Evolutionary conservation across 345 rosid genomes (phyloP).

Genomic region (Cardamine resedifolia): DNA sequence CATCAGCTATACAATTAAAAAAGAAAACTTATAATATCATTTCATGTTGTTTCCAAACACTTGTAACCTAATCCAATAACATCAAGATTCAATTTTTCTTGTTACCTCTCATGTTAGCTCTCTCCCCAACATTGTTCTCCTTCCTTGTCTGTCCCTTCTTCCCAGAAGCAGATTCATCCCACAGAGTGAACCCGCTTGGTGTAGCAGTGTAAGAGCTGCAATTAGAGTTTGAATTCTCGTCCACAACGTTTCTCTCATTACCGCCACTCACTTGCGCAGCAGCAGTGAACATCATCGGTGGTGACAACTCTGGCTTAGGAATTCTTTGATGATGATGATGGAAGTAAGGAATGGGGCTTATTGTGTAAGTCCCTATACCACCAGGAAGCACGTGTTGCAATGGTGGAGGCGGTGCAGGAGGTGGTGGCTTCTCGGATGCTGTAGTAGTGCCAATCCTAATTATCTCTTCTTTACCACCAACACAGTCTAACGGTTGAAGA

Average conservation of each 20-base stretch:
- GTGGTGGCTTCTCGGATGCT: constrained; percentile 56
- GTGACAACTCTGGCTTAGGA: constrained; percentile 69
- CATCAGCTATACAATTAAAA: constrained; percentile 25
- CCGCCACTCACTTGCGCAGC: constrained; percentile 48
- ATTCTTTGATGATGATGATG: constrained; percentile 46
- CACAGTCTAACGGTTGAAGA: constrained; percentile 62
- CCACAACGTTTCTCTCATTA: constrained; percentile 60
- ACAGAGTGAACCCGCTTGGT: constrained; percentile 66
- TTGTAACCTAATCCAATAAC: background rate
- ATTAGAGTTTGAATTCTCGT: constrained; percentile 62
- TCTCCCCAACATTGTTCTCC: constrained; percentile 61
- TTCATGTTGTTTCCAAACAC: background rate
- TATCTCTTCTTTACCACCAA: constrained; percentile 56
- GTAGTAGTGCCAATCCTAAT: constrained; percentile 38
- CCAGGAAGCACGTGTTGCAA: constrained; percentile 73
- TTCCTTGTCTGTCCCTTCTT: constrained; percentile 94
- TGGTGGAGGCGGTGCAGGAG: constrained; percentile 52
- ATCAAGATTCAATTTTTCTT: background rate
- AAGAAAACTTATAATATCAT: background rate
- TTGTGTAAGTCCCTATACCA: constrained; percentile 89
- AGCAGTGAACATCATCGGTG: constrained; percentile 38
- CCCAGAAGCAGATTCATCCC: constrained; percentile 70
- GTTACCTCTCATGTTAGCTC: constrained; percentile 39
- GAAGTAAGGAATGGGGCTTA: constrained; percentile 67
- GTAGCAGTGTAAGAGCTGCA: constrained; percentile 72